Base-by-base conservation (phyloP, 83 land plant genomes). In the Diphasiastrum complanatum region DNA sequence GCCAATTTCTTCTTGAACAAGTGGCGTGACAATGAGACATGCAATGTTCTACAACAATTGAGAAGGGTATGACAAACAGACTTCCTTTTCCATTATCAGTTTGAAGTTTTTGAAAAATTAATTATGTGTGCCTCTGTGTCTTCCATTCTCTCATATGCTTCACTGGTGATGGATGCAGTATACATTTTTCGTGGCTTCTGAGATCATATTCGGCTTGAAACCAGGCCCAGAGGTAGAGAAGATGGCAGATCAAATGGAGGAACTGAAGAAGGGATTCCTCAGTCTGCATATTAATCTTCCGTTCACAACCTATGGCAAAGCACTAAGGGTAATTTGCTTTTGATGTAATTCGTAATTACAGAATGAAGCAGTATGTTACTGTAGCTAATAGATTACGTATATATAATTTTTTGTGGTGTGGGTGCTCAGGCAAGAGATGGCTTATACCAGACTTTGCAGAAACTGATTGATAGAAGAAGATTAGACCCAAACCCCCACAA, bases 321-420 rank as follows among this genome's bases (percentile, higher is more conserved):
- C 35, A 11, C 43, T 55, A 20, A 55, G 31, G 59, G 59, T 55
- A 1, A 55, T n/a, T n/a, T n/a, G n/a, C n/a, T n/a, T 50, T n/a
- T 18, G 12, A 41, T 50, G 12, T 50, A 18, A 50, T 10, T 50
- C 22, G 0, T 50, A 24, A 50, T 18, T 0, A 0, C 16, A 18
- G 24, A 23, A 23, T 14, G 0, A 14, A 14, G 45, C n/a, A 41
- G n/a, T 0, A 14, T 41, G 12, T 14, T 41, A 41, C 18, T 14
- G n/a, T 41, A 18, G n/a, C 18, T 41, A 14, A 14, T 41, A 14
- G n/a, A 41, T 14, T 0, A 41, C 1, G n/a, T 41, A 0, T 18
- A 41, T 41, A 14, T 41, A 41, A 0, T 41, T 14, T 18, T 41
- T 41, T 41, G 45, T 41, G 45, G n/a, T 14, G n/a, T 41, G 45